phyloP scores from a whole-genome alignment of 352 stramenopile genomes.

The Achlya hypogyna region DNA sequence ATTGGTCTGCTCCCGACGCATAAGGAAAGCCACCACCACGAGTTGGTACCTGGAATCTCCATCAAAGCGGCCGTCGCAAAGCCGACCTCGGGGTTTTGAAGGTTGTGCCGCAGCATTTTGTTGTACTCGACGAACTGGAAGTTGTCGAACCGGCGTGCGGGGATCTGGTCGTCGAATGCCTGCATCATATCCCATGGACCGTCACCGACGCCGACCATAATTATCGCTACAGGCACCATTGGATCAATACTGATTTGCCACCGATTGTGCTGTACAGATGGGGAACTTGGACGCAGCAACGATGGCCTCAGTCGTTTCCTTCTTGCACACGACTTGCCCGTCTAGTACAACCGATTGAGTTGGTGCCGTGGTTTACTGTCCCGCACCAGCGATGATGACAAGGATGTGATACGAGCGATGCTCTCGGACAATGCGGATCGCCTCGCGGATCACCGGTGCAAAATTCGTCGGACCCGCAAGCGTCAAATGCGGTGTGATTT shows the following conservation, averaged over 20 bases:
- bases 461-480: conserved; percentile 27
- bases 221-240: conserved; percentile 2
- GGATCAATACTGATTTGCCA: not conserved
- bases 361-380: no score
- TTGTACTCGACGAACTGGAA: no score
- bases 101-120: conserved; percentile 37
- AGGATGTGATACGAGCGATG: conserved; percentile 63
- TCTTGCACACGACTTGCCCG: conserved; percentile 44
- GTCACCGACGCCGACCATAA: conserved; percentile 12
- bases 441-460: conserved; percentile 44
- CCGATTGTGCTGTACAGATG: conserved; percentile 40
- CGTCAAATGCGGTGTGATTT: conserved; percentile 39
- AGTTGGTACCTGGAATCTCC: conserved; percentile 46
- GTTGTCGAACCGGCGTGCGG: conserved; percentile 51
- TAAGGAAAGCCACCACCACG: no score
- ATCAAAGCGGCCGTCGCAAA: conserved; percentile 57
- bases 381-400: conserved; percentile 44
- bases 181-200: conserved; percentile 63
- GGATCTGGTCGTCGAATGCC: conserved; percentile 46
- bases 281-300: conserved; percentile 52
- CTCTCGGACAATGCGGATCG: conserved; percentile 39
- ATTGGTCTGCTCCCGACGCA: no score
- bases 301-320: conserved; percentile 46
- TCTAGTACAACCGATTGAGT: conserved; percentile 20
- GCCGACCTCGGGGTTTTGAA: conserved; percentile 39